Conservation (phyloP, 257 asterid genomes). For the Salvia rosmarinus region DNA sequence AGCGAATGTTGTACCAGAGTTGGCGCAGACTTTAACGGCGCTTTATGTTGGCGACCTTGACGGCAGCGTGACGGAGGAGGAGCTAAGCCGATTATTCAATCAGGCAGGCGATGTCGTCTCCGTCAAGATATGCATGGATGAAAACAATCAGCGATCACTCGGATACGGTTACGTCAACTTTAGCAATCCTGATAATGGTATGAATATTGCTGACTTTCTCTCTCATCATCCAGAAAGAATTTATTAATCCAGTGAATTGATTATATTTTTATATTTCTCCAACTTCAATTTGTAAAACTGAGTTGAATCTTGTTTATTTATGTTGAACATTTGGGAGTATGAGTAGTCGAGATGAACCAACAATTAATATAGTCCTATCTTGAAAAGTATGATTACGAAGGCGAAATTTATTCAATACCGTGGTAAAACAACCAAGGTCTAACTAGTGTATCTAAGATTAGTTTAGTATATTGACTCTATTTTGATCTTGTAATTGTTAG, state of each 20-base stretch:
- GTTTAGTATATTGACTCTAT: neutral
- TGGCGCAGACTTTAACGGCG: conserved; percentile 28
- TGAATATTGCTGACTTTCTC: neutral
- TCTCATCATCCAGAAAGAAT: neutral
- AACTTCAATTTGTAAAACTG: neutral
- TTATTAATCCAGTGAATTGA: no score
- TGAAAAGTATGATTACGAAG: neutral
- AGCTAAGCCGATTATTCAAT: conserved; percentile 22
- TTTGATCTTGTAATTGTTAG: neutral
- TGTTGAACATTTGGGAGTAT: neutral
- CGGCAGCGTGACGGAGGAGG: conserved; percentile 33
- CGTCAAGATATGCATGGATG: conserved; percentile 39
- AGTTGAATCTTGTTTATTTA: neutral
- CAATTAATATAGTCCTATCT: neutral
- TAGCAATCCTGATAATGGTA: conserved; percentile 39
- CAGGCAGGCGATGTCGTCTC: conserved; percentile 37
- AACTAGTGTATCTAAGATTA: neutral
- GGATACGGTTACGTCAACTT: conserved; percentile 49
- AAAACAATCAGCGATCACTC: conserved; percentile 23
- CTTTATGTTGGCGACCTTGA: conserved; percentile 42
- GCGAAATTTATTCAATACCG: neutral
- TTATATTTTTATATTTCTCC: neutral
- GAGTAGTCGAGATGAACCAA: no score
- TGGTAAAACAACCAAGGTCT: neutral
- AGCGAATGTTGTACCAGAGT: conserved; percentile 7